Conservation (phyloP, 768 basidiomycete species). For the Xerocomellus chrysenteron region DNA sequence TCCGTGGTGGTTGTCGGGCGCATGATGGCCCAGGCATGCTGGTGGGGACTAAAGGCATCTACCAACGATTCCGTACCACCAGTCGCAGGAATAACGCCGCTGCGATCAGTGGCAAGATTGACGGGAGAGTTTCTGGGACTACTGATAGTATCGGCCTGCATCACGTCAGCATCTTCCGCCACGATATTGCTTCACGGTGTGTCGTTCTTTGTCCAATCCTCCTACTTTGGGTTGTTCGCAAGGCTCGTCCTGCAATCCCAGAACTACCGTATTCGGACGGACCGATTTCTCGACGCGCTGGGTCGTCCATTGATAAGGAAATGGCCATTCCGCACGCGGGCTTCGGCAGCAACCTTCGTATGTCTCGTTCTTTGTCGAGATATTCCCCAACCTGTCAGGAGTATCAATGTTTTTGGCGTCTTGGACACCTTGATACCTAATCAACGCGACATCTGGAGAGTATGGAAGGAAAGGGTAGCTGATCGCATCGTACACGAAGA, state of each 20-base stretch:
- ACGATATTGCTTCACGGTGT: constrained; percentile 7
- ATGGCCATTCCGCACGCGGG: constrained; percentile 13
- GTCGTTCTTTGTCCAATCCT: constrained; percentile 12
- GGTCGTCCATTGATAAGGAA: constrained; percentile 11
- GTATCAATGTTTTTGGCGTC: constrained; percentile 7
- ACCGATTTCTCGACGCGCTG: constrained; percentile 8
- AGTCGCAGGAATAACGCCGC: not conserved
- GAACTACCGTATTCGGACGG: constrained; percentile 16
- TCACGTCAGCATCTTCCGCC: not conserved
- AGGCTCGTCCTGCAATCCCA: constrained; percentile 14
- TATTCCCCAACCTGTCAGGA: constrained; percentile 12
- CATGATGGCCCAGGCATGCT: constrained; percentile 7
- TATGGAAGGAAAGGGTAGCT: constrained; percentile 18
- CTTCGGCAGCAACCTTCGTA: constrained; percentile 17
- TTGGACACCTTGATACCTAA: constrained; percentile 15
- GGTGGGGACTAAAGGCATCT: constrained; percentile 14
- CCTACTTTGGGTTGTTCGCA: constrained; percentile 19
- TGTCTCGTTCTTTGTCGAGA: constrained; percentile 17
- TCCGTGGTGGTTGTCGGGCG: constrained; percentile 5
- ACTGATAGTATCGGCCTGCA: constrained; percentile 1
- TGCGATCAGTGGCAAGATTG: constrained; percentile 11
- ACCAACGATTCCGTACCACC: not conserved
- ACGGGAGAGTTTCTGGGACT: constrained; percentile 13
- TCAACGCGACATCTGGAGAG: constrained; percentile 14
- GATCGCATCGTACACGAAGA: constrained; percentile 18